phyloP scores from a whole-genome alignment of 2,329 filamentous ascomycete genomes.

The Salinomyces thailandicus region DNA sequence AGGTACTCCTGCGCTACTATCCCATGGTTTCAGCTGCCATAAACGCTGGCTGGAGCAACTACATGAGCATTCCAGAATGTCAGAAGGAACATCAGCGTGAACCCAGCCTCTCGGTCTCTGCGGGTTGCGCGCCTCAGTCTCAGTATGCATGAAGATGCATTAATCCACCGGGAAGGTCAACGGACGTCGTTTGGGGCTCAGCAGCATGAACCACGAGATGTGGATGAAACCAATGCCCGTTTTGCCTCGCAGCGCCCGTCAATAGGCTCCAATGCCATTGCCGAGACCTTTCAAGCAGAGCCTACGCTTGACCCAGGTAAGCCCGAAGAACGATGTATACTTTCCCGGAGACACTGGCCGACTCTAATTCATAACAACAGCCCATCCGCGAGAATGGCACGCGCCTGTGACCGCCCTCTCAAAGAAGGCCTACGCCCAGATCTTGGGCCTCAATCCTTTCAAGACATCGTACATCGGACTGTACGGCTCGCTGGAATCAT shows the following conservation, averaged over 20 bases:
- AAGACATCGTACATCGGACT: conserved; percentile 41
- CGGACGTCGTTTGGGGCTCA: neutral
- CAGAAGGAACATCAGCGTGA: too few relatives aligned
- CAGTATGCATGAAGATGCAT: neutral
- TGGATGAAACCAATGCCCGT: too few relatives aligned
- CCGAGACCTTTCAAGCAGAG: conserved; percentile 6
- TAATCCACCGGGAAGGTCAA: neutral
- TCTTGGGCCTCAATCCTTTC: conserved; percentile 35
- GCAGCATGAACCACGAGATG: neutral
- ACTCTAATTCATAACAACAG: too few relatives aligned
- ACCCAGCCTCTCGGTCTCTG: too few relatives aligned
- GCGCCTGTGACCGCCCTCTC: conserved; percentile 5
- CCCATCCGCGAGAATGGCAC: conserved; percentile 11
- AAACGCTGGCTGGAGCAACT: too few relatives aligned
- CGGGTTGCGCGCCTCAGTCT: too few relatives aligned
- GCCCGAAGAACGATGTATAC: too few relatives aligned
- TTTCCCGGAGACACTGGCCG: too few relatives aligned
- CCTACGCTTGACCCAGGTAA: conserved; percentile 11
- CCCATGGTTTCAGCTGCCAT: too few relatives aligned
- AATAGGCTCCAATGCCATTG: neutral
- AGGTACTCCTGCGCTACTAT: too few relatives aligned
- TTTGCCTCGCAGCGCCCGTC: too few relatives aligned
- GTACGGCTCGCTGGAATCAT: conserved; percentile 35
- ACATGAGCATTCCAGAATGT: too few relatives aligned
- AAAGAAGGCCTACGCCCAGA: conserved; percentile 21